Evolutionary conservation across 805 yeast genomes (phyloP), one percentile per base, ranked within the genome.

Genomic region (Candida montana): DNA sequence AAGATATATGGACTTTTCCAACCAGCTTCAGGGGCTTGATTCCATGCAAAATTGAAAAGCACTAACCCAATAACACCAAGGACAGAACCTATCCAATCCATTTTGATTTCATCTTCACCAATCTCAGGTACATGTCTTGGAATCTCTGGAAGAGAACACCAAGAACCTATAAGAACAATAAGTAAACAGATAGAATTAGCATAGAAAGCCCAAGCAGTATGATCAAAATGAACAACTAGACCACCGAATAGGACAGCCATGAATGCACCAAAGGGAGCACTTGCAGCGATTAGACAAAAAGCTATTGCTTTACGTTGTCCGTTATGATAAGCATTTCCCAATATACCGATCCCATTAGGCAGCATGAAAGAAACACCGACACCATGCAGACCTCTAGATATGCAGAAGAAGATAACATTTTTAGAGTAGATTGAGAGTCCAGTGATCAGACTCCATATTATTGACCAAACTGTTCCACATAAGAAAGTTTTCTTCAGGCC

Each of bases 1-100:
- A 79, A 74, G 32, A 80, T 72, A 49, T 83, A 83, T 1, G 80
- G 71, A 2, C 54, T 55, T 10, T 60, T 51, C 91, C 91, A 84
- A 17, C 90, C 87, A 3, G 65, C 81, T 5, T 74, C 69, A 0
- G 91, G 86, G 3, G 83, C 91, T 56, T 85, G 89, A 51, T 81
- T 83, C 78, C 87, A 77, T 2, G 77, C 76, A 55, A 83, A 78
- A 50, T 80, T 83, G 56, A 85, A 67, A 27, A 84, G 55, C 3
- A 82, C 68, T 36, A 85, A 59, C 0, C 86, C 87, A 6, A 63
- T 43, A 5, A 83, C 72, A 4, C 86, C 90, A 12, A 75, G 45
- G 0, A 62, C 15, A 0, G 82, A 65, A n/a, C 88, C 88, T 7
- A 60, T 42, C 62, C 71, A 67, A 52, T 77, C 81, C 62, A 76